Evolutionary conservation across 2,329 filamentous ascomycete genomes (phyloP), one percentile per base, ranked within the genome.

Genomic region (Venturia nashicola): DNA sequence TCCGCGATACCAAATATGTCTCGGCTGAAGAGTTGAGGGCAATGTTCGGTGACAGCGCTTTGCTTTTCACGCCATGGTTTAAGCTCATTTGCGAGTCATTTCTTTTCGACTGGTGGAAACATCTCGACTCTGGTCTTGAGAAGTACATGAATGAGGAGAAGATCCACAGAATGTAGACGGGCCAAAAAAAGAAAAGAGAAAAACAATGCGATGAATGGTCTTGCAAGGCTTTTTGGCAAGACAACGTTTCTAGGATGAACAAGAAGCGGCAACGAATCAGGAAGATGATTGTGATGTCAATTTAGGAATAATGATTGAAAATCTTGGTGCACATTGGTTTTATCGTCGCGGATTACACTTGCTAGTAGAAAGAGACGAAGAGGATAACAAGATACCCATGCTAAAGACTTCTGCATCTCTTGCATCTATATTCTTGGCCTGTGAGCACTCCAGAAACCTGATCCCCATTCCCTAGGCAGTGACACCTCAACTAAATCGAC

Each of bases 21-120:
- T 86, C 86, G 27, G 83, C 89, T 48, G 87, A 91, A 32, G 86
- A 91, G 70, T 81, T 99, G 68, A 94, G 91, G 81, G 74, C 82
- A 69, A 90, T 93, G 82, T 97, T 99, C 76, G 79, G 86, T 71
- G 88, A 97, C 72, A 85, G 88, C 3, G 81, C 78, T 62, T 81
- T 96, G 70, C 89, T 87, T 71, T 97, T 97, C 76, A 99, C 94
- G 0, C 94, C 94, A 1, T 99, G 94, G 94, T 99, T 99, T 82
- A 96, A 96, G 82, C 86, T 99, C 69, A 97, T 99, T 72, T 99
- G 94, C 82, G 83, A 97, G 76, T 91, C 90, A 60, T 92, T 97
- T 90, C 84, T 99, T 51, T 99, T 96, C 71, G 88, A 97, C 76
- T 99, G 94, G 94, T 99, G 94, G 94, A 81, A 86, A 72, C 86